phyloP scores from a whole-genome alignment of 305 asterid genomes.

The Fraxinus angustifolia region DNA sequence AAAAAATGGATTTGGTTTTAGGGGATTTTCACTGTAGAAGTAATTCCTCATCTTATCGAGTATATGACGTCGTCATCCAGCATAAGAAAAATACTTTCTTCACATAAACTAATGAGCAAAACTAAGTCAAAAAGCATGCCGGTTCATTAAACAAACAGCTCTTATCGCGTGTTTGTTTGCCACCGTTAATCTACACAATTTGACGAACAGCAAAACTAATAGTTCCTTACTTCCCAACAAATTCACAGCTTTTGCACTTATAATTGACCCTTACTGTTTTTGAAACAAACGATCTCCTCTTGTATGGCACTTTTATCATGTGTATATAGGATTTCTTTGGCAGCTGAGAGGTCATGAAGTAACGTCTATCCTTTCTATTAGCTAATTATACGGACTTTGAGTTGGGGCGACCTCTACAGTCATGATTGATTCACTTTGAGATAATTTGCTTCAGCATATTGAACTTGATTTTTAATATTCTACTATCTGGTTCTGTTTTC shows the following conservation, averaged over 20 bases:
- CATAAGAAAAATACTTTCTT: background rate
- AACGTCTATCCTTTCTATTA: background rate
- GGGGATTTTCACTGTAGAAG: conserved; percentile 13
- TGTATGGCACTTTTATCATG: background rate
- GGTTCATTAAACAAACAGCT: conserved; percentile 4
- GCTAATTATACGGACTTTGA: background rate
- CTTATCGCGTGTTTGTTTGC: no score
- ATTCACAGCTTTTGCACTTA: conserved; percentile 27
- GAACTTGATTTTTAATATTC: background rate
- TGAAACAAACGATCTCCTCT: background rate
- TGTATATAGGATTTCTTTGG: background rate
- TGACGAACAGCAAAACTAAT: background rate
- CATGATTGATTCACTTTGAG: background rate
- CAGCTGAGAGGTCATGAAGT: background rate
- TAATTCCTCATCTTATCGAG: conserved; percentile 10
- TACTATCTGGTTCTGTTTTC: background rate
- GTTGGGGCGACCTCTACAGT: background rate
- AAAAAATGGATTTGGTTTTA: conserved; percentile 14
- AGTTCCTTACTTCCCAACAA: conserved; percentile 34
- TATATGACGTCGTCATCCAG: conserved; percentile 2
- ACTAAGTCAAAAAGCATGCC: conserved; percentile 16
- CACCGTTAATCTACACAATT: no score
- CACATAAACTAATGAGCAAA: conserved; percentile 1
- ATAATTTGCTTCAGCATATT: background rate
- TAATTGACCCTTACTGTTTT: background rate